Evolutionary conservation across 768 basidiomycete genomes (phyloP).

Genomic region (Udeniomyces megalosporus): DNA sequence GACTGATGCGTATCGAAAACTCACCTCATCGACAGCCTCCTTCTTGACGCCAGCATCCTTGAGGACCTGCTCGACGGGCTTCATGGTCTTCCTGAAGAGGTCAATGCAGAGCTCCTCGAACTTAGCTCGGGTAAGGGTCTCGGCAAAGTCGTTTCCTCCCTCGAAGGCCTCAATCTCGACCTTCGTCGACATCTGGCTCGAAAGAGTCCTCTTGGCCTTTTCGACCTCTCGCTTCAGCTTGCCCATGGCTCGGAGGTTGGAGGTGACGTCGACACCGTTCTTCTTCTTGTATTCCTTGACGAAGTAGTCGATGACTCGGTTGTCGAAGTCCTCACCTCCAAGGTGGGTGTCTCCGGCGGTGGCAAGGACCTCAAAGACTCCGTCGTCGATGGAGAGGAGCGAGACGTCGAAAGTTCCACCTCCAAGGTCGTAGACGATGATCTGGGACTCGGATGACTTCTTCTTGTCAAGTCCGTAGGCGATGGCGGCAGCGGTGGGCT

Average conservation of each 20-base stretch:
- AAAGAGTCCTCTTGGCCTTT: constrained; percentile 86
- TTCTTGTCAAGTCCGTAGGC: constrained; percentile 98
- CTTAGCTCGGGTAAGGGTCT: constrained; percentile 92
- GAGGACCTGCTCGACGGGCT: constrained; percentile 95
- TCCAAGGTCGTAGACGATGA: constrained; percentile 95
- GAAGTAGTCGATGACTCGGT: constrained; percentile 78
- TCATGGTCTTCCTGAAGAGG: constrained; percentile 98
- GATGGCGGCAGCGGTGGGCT: constrained; percentile 92
- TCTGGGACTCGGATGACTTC: constrained; percentile 76
- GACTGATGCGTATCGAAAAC: no score
- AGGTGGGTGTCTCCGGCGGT: constrained; percentile 90
- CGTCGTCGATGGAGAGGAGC: constrained; percentile 82
- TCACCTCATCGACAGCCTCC: constrained; percentile 79
- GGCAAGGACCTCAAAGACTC: constrained; percentile 72
- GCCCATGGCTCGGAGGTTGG: constrained; percentile 66
- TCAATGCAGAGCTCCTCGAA: constrained; percentile 99
- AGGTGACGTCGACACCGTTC: constrained; percentile 65
- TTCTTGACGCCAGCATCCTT: constrained; percentile 98
- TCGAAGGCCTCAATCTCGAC: constrained; percentile 95
- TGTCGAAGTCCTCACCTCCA: constrained; percentile 91
- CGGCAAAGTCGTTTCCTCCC: constrained; percentile 90
- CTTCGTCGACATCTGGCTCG: constrained; percentile 71
- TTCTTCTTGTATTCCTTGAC: constrained; percentile 83
- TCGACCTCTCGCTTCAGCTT: constrained; percentile 88
- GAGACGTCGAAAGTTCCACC: constrained; percentile 99